A percentile compares a stretch with the other conserved stretches of the same genome.
Conservation (phyloP, 1,284 basidiomycete genomes). For the Cronartium quercuum region DNA sequence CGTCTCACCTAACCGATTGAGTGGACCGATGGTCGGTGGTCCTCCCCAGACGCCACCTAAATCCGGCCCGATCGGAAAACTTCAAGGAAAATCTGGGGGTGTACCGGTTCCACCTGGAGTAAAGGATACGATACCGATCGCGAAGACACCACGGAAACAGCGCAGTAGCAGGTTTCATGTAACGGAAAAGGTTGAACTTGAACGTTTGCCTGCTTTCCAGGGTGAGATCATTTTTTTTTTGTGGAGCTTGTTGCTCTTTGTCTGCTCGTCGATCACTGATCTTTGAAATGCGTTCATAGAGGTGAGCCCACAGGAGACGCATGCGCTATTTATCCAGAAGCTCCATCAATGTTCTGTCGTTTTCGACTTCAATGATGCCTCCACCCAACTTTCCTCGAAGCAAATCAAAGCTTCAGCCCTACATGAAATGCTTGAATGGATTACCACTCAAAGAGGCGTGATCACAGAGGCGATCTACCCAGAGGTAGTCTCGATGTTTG, state of each 20-base stretch:
- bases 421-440: conserved; percentile 98
- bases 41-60: conserved; percentile 52
- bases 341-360: conserved; percentile 91
- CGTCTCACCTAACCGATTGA: conserved; percentile 56
- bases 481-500: conserved; percentile 98
- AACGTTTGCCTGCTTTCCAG: conserved; percentile 85
- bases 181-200: conserved; percentile 91
- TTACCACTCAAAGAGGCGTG: conserved; percentile 90
- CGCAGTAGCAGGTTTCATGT: conserved; percentile 92
- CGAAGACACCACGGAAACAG: conserved; percentile 91
- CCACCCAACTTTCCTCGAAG: conserved; percentile 89
- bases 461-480: conserved; percentile 98
- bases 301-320: conserved; percentile 77
- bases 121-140: conserved; percentile 89
- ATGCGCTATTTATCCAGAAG: conserved; percentile 88
- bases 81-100: conserved; percentile 47
- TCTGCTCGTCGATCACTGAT: background rate
- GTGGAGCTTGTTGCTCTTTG: conserved; percentile 20
- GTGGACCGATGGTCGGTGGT: conserved; percentile 45
- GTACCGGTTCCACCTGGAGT: conserved; percentile 48
- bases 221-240: conserved; percentile 56
- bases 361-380: conserved; percentile 99
- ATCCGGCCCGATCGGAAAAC: conserved; percentile 51
- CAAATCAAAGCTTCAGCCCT: conserved; percentile 97
- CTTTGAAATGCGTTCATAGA: conserved; percentile 56